Evolutionary conservation across 106 monocot species (phyloP), one percentile per base, ranked within the genome.

Genomic region (Phalaenopsis equestris): DNA sequence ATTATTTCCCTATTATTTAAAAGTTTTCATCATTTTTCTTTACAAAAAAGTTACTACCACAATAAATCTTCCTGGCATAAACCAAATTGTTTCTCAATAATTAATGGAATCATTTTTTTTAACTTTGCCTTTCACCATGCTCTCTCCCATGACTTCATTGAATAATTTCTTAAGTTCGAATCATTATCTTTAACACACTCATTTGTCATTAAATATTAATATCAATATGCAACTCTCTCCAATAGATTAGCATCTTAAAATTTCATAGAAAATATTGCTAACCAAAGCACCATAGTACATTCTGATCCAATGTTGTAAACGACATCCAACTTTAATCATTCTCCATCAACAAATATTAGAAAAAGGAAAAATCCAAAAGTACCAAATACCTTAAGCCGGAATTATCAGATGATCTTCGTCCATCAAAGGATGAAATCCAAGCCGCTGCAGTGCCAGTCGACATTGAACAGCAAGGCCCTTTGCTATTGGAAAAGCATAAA

Each of bases 371-470:
- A 76, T 76, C 43, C 21, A 41, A 52, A 46, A 73, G 58, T 2
- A 7, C 76, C 19, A n/a, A 43, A 57, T 68, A 90, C 90, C 90
- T 88, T 47, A 88, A 55, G 78, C 81, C 75, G 75, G 79, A 81
- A 52, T 68, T 74, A 30, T 90, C 82, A 11, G 48, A 64, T 65
- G 11, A 72, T 83, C 82, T 88, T 73, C 82, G 77, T 52, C 75
- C 65, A 75, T 86, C 84, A 57, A 80, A 79, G 11, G 86, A 74
- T 45, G 86, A 23, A 23, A 65, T 65, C 64, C 64, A 86, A 12
- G 58, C 76, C 16, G 70, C 78, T 14, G 78, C 37, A 4, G 55
- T 82, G 17, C 84, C 80, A 30, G 82, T 36, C 21, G 83, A 75
- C 82, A 83, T 83, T 74, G 86, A 86, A 82, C 82, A 87, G 67